phyloP scores from a whole-genome alignment of 257 asterid genomes.

The Nicotiana tomentosiformis region DNA sequence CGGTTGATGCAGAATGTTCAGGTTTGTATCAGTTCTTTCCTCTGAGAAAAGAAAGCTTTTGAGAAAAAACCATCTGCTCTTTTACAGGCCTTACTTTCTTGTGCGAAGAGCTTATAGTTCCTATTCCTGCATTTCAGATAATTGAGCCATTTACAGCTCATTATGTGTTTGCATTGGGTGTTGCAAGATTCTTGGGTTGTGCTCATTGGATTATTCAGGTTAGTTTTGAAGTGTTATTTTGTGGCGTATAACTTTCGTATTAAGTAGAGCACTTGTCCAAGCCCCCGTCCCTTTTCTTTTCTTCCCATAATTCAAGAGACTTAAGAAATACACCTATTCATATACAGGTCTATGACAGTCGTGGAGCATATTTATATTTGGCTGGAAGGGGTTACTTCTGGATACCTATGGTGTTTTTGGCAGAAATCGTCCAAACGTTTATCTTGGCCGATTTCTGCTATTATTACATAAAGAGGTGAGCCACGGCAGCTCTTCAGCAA shows the following conservation, averaged over 20 bases:
- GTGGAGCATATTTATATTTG: constrained; percentile 48
- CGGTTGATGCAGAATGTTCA: constrained; percentile 38
- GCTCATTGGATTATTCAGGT: constrained; percentile 49
- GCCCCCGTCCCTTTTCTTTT: not conserved
- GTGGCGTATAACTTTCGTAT: not conserved
- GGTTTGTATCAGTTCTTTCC: constrained; percentile 25
- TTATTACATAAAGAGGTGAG: constrained; percentile 79
- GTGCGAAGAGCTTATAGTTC: not conserved
- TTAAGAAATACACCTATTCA: not conserved
- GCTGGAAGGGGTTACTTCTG: constrained; percentile 61
- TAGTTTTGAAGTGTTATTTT: not conserved
- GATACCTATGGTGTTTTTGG: constrained; percentile 57
- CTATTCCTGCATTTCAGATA: constrained; percentile 15
- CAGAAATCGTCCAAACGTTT: constrained; percentile 82
- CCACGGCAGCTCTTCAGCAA: not conserved
- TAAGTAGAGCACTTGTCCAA: not conserved
- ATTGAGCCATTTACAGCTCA: constrained; percentile 40
- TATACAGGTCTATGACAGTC: constrained; percentile 58
- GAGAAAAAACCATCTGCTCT: not conserved
- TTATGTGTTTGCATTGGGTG: constrained; percentile 42
- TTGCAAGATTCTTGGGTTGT: constrained; percentile 39
- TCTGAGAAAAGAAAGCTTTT: constrained; percentile 12
- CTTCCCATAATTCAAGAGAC: not conserved
- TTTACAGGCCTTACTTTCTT: not conserved
- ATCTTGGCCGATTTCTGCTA: constrained; percentile 92